These are phyloP conservation scores for Venturia asperata DNA, from an alignment of 2,329 filamentous ascomycete genomes.

Conservation along the genomic window DNA sequence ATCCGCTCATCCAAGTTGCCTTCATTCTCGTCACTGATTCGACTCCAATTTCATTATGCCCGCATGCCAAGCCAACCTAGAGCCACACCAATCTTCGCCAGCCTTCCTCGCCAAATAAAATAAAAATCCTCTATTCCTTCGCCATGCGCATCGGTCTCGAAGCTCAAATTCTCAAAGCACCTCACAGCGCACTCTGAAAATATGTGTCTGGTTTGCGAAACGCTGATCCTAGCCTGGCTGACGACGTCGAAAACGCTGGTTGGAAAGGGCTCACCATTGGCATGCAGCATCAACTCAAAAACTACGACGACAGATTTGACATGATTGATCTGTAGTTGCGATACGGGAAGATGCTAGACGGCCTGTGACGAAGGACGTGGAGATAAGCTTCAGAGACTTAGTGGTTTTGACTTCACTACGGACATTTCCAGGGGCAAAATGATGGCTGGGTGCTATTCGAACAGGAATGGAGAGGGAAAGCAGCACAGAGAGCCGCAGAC, in stretches of 20 bases:
- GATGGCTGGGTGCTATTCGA: no score
- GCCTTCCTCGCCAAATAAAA: neutral
- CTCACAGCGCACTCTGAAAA: neutral
- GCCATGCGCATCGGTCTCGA: no score
- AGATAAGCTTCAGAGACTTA: neutral
- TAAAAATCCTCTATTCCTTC: no score
- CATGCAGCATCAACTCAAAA: neutral
- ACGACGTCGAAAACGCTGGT: neutral
- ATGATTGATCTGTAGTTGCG: no score
- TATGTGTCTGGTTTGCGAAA: neutral
- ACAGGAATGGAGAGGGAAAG: no score
- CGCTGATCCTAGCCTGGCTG: neutral
- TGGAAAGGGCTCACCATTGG: neutral
- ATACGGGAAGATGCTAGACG: no score
- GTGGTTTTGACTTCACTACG: no score
- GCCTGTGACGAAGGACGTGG: neutral
- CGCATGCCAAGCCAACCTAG: neutral
- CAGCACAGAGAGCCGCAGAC: no score
- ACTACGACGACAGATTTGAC: neutral
- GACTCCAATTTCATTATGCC: neutral
- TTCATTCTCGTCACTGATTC: neutral
- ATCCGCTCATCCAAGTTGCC: no score
- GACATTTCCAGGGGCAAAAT: no score
- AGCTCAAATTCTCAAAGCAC: no score
- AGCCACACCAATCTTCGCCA: neutral